Percentiles rank a stretch among this genome's conserved stretches.
These are phyloP conservation scores for Globisporangium cystogenes DNA, from an alignment of 352 stramenopile genomes.

Conservation along the genomic window DNA sequence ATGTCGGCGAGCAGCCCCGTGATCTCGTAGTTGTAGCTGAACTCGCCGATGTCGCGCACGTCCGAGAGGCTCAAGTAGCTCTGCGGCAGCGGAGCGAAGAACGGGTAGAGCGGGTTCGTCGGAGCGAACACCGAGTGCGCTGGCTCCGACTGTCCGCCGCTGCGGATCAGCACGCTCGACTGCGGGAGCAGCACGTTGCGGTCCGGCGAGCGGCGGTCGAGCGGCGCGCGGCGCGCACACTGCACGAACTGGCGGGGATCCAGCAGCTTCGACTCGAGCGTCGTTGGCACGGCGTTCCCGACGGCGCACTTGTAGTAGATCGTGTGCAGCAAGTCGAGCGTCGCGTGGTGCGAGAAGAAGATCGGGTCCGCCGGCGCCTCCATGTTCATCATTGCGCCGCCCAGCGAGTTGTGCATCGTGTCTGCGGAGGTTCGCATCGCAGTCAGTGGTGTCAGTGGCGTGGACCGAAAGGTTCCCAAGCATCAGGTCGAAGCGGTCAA, in stretches of 20 bases:
- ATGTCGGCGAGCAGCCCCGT: conserved; percentile 61
- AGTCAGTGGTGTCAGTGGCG: conserved; percentile 9
- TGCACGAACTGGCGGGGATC: conserved; percentile 58
- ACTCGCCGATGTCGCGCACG: conserved; percentile 59
- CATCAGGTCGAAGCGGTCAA: background rate
- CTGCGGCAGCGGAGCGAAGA: conserved; percentile 47
- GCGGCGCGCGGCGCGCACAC: conserved; percentile 37
- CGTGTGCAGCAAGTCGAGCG: conserved; percentile 79
- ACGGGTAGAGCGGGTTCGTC: conserved; percentile 41
- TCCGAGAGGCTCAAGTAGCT: conserved; percentile 73
- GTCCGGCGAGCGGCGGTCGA: conserved; percentile 30
- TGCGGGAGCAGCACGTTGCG: conserved; percentile 51
- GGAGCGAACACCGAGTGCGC: conserved; percentile 49
- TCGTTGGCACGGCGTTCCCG: conserved; percentile 46
- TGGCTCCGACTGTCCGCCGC: conserved; percentile 30
- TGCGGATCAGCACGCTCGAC: conserved; percentile 47
- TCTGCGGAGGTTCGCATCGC: conserved; percentile 22
- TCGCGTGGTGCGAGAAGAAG: conserved; percentile 84
- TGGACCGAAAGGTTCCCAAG: background rate
- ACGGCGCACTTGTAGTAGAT: conserved; percentile 83
- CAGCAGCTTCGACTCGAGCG: conserved; percentile 44
- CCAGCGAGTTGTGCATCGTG: conserved; percentile 73
- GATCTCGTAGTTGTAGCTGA: conserved; percentile 87
- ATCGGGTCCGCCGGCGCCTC: conserved; percentile 79
- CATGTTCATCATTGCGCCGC: conserved; percentile 60